Base-by-base conservation (phyloP, 1,284 basidiomycete genomes). In the Naganishia cerealis region DNA sequence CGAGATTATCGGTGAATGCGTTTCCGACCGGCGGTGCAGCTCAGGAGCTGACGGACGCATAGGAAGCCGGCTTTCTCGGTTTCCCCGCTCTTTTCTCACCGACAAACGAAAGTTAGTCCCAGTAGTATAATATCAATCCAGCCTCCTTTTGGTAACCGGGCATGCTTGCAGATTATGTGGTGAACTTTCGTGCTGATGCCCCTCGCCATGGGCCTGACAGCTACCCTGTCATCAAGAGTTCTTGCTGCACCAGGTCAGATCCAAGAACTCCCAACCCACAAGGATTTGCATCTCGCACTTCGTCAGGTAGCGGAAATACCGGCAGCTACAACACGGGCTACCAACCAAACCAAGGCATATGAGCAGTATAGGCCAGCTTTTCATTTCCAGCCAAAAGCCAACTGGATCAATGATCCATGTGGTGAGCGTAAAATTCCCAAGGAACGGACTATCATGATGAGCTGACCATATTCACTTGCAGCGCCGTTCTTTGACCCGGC, bases 401-500 rank as follows among this genome's bases (percentile, higher is more conserved):
- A 63, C 38, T 63, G 61, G 61, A 63, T 63, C n/a, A 63, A 63
- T 24, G 61, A 63, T 18, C 61, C 61, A 5, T 63, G 61, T 63
- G 61, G 61, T 43, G 42, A 54, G 61, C 40, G 12, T 13, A 3
- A 7, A 18, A 18, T 3, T n/a, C n/a, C 16, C 43, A 36, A 15
- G 8, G 46, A 50, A 18, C 10, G 8, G 10, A 7, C 0, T 36
- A 6, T 0, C 24, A 24, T 46, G 9, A 16, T 16, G 21, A 40
- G 21, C 50, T 63, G 38, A 63, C 39, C 8, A 3, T 29, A 13
- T 24, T 13, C 2, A 33, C 8, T 48, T n/a, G 8, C 21, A 63
- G 61, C 61, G 29, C 72, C 67, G 13, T 67, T 69, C 24, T 72
- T 69, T 59, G 69, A 72, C 21, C 66, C 69, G 1, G 13, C 16